Evolutionary conservation across 345 rosid genomes (phyloP).

Genomic region (Eucalyptus pumila): DNA sequence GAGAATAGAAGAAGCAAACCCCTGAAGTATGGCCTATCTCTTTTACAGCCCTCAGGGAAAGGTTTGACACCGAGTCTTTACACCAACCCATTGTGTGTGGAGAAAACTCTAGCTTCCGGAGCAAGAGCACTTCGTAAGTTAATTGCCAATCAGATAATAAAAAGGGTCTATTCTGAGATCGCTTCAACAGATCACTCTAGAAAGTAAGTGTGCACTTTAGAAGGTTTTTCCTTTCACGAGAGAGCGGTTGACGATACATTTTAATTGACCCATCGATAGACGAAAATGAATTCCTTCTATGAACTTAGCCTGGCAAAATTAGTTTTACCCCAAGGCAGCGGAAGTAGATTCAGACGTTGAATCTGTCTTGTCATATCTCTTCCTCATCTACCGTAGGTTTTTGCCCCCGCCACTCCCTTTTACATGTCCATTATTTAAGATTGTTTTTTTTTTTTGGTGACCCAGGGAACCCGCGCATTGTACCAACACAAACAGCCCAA

Average conservation of each 20-base stretch:
- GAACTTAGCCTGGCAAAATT: too few species aligned
- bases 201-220: background rate
- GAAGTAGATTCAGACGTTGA: background rate
- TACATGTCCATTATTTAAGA: background rate
- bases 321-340: background rate
- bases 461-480: too few species aligned
- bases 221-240: background rate
- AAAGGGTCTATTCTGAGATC: background rate
- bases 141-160: too few species aligned
- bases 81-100: background rate
- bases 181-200: background rate
- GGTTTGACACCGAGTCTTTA: too few species aligned
- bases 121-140: background rate
- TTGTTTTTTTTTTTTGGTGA: too few species aligned
- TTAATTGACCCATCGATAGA: background rate
- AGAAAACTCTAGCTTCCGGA: background rate
- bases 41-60: too few species aligned
- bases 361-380: background rate
- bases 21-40: too few species aligned
- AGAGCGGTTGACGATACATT: too few species aligned
- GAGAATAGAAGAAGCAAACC: too few species aligned
- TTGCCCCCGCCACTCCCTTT: background rate
- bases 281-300: background rate
- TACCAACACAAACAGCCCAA: too few species aligned
- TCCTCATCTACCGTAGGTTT: background rate